These are phyloP conservation scores for Clarireedia paspali DNA, from an alignment of 2,329 filamentous ascomycete species.

Conservation along the genomic window DNA sequence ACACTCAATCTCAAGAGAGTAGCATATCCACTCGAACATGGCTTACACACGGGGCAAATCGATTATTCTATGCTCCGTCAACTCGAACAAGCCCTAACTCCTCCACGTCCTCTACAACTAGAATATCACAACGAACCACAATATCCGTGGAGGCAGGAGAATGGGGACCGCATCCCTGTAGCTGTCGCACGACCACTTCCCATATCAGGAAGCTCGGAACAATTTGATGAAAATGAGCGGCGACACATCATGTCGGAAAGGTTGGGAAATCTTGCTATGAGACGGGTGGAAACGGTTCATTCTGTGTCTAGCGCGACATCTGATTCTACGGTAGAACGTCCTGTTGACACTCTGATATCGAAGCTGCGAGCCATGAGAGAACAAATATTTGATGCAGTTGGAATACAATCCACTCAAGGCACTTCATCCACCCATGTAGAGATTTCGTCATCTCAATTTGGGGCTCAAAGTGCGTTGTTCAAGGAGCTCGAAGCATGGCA, in stretches of 20 bases:
- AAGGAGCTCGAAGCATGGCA: constrained; percentile 21
- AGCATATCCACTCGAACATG: constrained; percentile 18
- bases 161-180: constrained; percentile 6
- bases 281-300: constrained; percentile 16
- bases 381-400: constrained; percentile 16
- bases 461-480: constrained; percentile 13
- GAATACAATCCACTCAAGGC: constrained; percentile 5
- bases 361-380: constrained; percentile 15
- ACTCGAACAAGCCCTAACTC: constrained; percentile 19
- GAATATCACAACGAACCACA: background rate
- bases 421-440: background rate
- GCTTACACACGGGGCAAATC: constrained; percentile 12
- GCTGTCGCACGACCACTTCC: background rate
- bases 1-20: constrained; percentile 19
- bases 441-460: background rate
- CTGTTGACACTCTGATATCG: constrained; percentile 11
- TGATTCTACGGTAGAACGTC: background rate
- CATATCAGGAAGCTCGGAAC: background rate
- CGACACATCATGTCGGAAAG: constrained; percentile 14
- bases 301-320: constrained; percentile 4
- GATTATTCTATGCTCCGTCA: constrained; percentile 21
- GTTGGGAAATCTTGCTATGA: constrained; percentile 20
- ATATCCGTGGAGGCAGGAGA: background rate
- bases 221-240: constrained; percentile 10
- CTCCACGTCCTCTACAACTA: constrained; percentile 16